These are phyloP conservation scores for Globisporangium radiosum DNA, from an alignment of 352 stramenopile species.

Conservation along the genomic window DNA sequence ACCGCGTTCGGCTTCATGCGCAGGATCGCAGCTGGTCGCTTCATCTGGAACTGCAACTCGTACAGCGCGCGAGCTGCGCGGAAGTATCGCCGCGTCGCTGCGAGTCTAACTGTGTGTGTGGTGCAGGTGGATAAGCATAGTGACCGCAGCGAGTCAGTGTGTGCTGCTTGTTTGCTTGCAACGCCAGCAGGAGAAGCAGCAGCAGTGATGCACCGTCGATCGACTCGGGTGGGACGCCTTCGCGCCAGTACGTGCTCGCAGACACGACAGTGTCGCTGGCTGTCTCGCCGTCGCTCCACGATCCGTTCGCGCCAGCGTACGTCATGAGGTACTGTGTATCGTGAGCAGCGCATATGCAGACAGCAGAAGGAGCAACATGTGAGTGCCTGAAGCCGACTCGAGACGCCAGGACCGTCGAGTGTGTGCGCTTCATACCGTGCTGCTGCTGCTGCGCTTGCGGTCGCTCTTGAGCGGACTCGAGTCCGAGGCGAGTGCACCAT, in stretches of 20 bases:
- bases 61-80: slow-evolving; percentile 56
- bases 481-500: slow-evolving; percentile 3
- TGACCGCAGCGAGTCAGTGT: background rate
- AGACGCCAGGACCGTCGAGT: too few relatives aligned
- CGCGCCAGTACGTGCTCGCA: slow-evolving; percentile 11
- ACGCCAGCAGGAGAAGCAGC: too few relatives aligned
- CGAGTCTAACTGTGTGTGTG: slow-evolving; percentile 40
- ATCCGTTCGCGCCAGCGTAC: background rate
- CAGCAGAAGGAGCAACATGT: background rate
- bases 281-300: slow-evolving; percentile 2
- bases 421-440: slow-evolving; percentile 1
- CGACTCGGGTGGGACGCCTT: slow-evolving; percentile 7
- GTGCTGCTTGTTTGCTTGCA: too few relatives aligned
- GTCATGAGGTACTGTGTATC: slow-evolving; percentile 2
- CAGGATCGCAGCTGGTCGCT: slow-evolving; percentile 59
- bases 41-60: slow-evolving; percentile 70
- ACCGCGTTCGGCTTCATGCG: slow-evolving; percentile 68
- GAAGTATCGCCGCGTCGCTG: slow-evolving; percentile 50
- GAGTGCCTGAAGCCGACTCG: background rate
- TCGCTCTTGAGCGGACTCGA: slow-evolving; percentile 12
- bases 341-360: background rate
- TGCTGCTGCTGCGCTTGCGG: slow-evolving; percentile 10
- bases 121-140: background rate
- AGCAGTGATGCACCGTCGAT: slow-evolving; percentile 5
- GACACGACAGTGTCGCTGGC: background rate